Percentiles rank a stretch among this genome's conserved stretches.
Evolutionary conservation across 495 filamentous ascomycete species (phyloP).

Genomic region (Penicillium antarcticum): DNA sequence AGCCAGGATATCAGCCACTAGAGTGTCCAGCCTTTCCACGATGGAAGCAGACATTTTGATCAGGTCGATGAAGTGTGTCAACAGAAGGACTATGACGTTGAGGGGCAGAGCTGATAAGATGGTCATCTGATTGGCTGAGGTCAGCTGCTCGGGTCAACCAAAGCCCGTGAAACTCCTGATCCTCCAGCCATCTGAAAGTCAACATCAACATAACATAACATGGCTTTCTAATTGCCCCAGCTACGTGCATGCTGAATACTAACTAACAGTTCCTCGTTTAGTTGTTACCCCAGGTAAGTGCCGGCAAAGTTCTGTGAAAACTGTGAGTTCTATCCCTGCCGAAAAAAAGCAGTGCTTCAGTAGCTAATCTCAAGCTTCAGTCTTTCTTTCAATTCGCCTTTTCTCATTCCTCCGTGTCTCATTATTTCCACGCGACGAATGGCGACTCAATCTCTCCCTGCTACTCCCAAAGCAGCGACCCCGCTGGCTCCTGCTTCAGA

Average conservation of each 20-base stretch:
- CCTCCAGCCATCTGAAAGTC: constrained; percentile 13
- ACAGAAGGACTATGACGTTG: constrained; percentile 23
- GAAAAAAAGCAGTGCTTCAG: neutral
- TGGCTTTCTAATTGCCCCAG: constrained; percentile 1
- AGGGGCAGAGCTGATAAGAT: constrained; percentile 10
- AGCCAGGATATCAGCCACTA: constrained; percentile 62
- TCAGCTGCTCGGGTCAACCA: constrained; percentile 21
- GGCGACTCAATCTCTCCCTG: constrained; percentile 46
- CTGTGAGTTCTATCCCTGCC: constrained; percentile 9
- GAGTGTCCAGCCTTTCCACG: constrained; percentile 61
- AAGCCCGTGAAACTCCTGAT: constrained; percentile 14
- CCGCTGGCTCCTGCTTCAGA: constrained; percentile 40
- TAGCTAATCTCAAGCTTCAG: neutral
- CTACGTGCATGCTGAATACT: constrained; percentile 4
- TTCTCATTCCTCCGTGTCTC: neutral
- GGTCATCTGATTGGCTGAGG: constrained; percentile 6
- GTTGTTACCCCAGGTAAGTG: constrained; percentile 13
- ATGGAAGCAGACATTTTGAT: constrained; percentile 50
- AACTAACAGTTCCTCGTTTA: neutral
- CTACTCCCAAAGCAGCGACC: constrained; percentile 58
- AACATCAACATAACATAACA: constrained; percentile 17
- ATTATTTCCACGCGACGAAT: constrained; percentile 20
- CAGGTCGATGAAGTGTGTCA: constrained; percentile 8
- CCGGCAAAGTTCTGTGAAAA: neutral
- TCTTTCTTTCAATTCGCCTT: constrained; percentile 1